Base-by-base conservation (phyloP, 352 stramenopile genomes). In the Lagenidium sp. region DNA sequence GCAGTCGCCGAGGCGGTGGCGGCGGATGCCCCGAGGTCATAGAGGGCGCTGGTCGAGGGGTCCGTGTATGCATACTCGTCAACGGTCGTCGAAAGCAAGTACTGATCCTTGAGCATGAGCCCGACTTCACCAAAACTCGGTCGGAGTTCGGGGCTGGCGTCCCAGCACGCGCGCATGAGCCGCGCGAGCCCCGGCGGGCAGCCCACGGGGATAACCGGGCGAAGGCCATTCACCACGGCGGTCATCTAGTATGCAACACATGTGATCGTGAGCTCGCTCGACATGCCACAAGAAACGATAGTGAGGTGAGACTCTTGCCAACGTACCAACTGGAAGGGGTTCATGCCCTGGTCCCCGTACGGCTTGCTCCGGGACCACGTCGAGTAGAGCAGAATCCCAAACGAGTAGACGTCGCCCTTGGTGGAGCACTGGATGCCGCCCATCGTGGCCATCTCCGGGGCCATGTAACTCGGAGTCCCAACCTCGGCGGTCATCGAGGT, bases 401-500 rank as follows among this genome's bases (percentile, higher is more conserved):
- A 93, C 21, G 77, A 90, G 40, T 90, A 93, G 30, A 93, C 80
- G 36, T 93, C 80, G 35, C 80, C 80, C 51, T 93, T 93, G 15
- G 80, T 93, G 28, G 80, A 93, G 59, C 73, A 87, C 52, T 90
- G 77, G 35, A 87, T 87, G 19, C 74, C 80, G 28, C 80, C 80
- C 80, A 93, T 93, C 6, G 80, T 93, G 13, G 83, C 83, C 83
- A 95, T 94, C 55, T 95, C 84, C 3, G 84, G 84, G 28, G 82
- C 81, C 82, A 94, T 94, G 47, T 93, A 95, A 36, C 82, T 93
- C 13, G 84, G 84, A 22, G 84, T 95, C 21, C 80, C 82, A 36
- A 94, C 82, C 53, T 93, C 80, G 23, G 80, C 80, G 3, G 80
- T 93, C 80, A 93, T 93, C 4, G 75, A 84, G 7, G 76, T 93